Evolutionary conservation across 1,284 basidiomycete species (phyloP).

Genomic region (Inonotus obliquus): DNA sequence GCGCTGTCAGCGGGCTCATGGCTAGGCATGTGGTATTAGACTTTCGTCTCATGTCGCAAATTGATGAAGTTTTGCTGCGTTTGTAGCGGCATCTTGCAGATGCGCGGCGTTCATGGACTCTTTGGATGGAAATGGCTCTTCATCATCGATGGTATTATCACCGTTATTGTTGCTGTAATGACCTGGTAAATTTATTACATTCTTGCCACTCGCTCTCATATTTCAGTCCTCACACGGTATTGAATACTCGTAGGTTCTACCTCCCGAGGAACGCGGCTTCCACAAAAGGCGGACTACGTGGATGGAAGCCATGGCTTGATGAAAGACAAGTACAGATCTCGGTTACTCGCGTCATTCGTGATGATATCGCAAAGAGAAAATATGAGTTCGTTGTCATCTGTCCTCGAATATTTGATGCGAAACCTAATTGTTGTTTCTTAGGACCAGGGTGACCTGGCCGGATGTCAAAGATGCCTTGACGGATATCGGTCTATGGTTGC

Average conservation of each 20-base stretch:
- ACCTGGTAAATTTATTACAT: conserved; percentile 28
- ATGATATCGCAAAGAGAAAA: conserved; percentile 33
- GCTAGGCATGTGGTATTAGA: conserved; percentile 18
- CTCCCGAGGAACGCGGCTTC: conserved; percentile 28
- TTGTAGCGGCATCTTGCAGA: conserved; percentile 30
- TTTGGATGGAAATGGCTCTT: conserved; percentile 40
- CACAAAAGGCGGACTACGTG: conserved; percentile 30
- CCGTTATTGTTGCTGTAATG: conserved; percentile 28
- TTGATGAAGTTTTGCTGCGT: not conserved
- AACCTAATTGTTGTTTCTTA: conserved; percentile 14
- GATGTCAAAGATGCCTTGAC: conserved; percentile 33
- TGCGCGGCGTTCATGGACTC: conserved; percentile 30
- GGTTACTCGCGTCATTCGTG: conserved; percentile 32
- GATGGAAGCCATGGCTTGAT: conserved; percentile 33
- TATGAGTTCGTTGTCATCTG: conserved; percentile 29
- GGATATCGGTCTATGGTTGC: conserved; percentile 33
- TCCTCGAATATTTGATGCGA: not conserved
- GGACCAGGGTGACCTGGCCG: conserved; percentile 30
- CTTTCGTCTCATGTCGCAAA: not conserved
- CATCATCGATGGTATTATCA: conserved; percentile 35
- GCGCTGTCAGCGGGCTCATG: conserved; percentile 37
- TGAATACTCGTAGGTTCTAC: conserved; percentile 29
- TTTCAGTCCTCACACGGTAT: too few relatives aligned
- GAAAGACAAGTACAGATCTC: conserved; percentile 32
- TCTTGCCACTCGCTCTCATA: too few relatives aligned